Evolutionary conservation across 345 rosid genomes (phyloP).

Genomic region (Acer negundo): DNA sequence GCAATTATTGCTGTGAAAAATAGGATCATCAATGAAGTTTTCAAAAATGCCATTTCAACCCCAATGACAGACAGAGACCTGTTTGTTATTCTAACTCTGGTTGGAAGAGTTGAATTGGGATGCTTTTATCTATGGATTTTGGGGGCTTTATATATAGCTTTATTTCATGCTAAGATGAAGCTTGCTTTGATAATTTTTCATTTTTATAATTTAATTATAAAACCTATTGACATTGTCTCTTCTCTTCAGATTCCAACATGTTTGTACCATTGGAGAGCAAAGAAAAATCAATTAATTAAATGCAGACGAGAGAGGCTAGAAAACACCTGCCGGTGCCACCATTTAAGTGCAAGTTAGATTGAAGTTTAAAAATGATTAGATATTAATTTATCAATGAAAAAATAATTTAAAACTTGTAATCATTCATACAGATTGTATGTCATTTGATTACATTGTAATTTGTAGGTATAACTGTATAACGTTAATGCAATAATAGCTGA

Average conservation of each 20-base stretch:
- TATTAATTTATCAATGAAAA: too few relatives aligned
- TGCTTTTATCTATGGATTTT: constrained; percentile 14
- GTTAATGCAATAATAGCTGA: too few relatives aligned
- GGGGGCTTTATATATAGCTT: constrained; percentile 21
- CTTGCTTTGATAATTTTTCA: background rate
- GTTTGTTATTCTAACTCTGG: background rate
- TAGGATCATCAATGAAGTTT: constrained; percentile 29
- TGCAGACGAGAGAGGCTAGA: background rate
- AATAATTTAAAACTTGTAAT: too few relatives aligned
- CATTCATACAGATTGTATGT: too few relatives aligned
- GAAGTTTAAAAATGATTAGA: too few relatives aligned
- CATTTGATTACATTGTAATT: too few relatives aligned
- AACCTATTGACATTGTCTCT: constrained; percentile 18
- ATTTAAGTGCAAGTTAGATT: too few relatives aligned
- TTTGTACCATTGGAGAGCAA: background rate
- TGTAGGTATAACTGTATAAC: too few relatives aligned
- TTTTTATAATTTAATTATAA: background rate
- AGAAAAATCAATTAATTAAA: background rate
- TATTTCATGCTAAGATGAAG: constrained; percentile 7
- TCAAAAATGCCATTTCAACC: constrained; percentile 41
- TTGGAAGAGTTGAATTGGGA: constrained; percentile 23
- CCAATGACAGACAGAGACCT: background rate
- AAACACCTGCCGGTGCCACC: too few relatives aligned
- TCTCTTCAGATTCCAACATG: background rate
- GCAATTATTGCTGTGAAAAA: constrained; percentile 32